A percentile compares a stretch with the other conserved stretches of the same genome.
Evolutionary conservation across 345 rosid species (phyloP).

Genomic region (Laguncularia racemosa): DNA sequence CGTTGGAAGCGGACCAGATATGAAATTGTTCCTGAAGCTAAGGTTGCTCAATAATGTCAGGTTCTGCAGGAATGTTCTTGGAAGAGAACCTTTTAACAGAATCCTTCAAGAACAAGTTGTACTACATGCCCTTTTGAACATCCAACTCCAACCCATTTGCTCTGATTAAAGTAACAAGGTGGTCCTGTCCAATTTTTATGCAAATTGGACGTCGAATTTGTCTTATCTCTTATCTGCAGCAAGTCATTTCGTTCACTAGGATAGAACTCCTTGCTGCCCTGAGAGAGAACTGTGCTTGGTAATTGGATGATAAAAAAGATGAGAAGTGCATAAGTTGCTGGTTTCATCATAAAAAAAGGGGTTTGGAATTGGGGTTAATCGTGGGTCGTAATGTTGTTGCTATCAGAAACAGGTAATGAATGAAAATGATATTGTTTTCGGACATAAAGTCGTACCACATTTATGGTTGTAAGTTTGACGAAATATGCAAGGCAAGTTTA

Average conservation of each 20-base stretch:
- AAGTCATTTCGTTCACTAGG: constrained; percentile 30
- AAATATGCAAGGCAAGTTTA: constrained; percentile 17
- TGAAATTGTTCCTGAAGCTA: constrained; percentile 33
- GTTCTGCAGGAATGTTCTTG: constrained; percentile 24
- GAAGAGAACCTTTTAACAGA: constrained; percentile 38
- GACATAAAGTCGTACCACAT: neutral
- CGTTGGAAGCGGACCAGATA: constrained; percentile 34
- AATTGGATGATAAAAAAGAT: too few species aligned
- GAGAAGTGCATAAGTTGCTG: too few species aligned
- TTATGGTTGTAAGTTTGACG: constrained; percentile 9
- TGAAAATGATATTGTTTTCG: neutral
- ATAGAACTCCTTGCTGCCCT: constrained; percentile 4
- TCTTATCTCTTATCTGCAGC: constrained; percentile 32
- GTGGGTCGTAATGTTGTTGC: too few species aligned
- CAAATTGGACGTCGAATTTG: constrained; percentile 16
- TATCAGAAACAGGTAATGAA: neutral
- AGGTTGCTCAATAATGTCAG: constrained; percentile 30
- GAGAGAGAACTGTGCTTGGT: too few species aligned
- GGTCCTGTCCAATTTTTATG: constrained; percentile 45
- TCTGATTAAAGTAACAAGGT: constrained; percentile 25
- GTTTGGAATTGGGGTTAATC: too few species aligned
- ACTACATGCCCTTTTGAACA: constrained; percentile 39
- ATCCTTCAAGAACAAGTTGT: constrained; percentile 32
- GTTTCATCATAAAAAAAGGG: too few species aligned
- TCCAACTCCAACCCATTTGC: constrained; percentile 39